Conservation (phyloP, 2,329 filamentous ascomycete genomes). For the Plectosphaerella plurivora region DNA sequence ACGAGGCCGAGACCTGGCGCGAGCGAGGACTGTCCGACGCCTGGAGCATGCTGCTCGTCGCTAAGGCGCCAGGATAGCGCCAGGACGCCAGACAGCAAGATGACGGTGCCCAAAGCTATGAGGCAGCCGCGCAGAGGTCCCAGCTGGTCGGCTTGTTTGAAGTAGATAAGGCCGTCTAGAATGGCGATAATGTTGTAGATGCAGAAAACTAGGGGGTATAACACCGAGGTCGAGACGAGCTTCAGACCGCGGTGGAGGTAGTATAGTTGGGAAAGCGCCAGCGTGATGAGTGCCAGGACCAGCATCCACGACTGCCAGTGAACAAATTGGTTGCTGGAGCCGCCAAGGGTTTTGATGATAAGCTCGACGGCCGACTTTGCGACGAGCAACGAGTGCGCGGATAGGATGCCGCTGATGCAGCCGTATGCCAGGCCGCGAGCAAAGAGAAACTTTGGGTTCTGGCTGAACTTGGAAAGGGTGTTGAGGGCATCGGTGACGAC, state of each 20-base stretch:
- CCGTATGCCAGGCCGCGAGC: constrained; percentile 83
- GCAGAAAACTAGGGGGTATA: constrained; percentile 97
- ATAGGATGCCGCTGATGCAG: constrained; percentile 85
- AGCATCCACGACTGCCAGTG: constrained; percentile 95
- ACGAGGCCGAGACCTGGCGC: constrained; percentile 80
- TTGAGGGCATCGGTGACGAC: constrained; percentile 54
- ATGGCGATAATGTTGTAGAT: constrained; percentile 99
- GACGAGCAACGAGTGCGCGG: constrained; percentile 86
- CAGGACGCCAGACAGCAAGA: constrained; percentile 82
- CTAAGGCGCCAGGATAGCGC: constrained; percentile 91
- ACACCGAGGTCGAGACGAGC: constrained; percentile 87
- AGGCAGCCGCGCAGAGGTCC: constrained; percentile 70
- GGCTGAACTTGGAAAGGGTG: constrained; percentile 46
- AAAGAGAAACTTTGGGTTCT: constrained; percentile 66
- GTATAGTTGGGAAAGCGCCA: constrained; percentile 89
- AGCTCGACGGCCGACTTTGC: constrained; percentile 97
- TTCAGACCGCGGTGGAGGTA: constrained; percentile 93
- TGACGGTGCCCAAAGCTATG: constrained; percentile 80
- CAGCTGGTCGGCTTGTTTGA: constrained; percentile 80
- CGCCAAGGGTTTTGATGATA: constrained; percentile 78
- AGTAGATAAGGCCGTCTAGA: constrained; percentile 94
- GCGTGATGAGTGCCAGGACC: constrained; percentile 70
- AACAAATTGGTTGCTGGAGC: constrained; percentile 87
- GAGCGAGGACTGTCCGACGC: constrained; percentile 62
- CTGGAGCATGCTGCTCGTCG: constrained; percentile 63